These are phyloP conservation scores for Basidiobolus meristosporus DNA, from an alignment of 371 early-diverging fungal species.

Conservation along the genomic window DNA sequence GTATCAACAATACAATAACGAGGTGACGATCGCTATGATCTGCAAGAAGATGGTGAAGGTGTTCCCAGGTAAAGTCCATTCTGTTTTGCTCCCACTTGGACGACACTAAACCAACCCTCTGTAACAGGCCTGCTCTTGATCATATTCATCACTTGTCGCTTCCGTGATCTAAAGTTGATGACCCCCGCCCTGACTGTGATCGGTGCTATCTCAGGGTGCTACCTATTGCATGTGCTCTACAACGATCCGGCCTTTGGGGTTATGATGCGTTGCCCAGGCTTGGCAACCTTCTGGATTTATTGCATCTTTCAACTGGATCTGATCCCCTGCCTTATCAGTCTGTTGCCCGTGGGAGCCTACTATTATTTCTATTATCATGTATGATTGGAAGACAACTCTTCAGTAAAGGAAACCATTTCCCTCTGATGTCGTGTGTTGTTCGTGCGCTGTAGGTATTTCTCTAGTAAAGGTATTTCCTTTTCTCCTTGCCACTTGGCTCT, in stretches of 20 bases:
- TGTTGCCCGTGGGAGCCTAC: no score
- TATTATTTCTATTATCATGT: no score
- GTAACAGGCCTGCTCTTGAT: not conserved
- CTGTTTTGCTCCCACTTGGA: not conserved
- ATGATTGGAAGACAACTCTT: no score
- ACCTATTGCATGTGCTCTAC: not conserved
- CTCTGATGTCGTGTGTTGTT: no score
- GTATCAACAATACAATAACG: not conserved
- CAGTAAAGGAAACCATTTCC: no score
- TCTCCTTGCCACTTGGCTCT: no score
- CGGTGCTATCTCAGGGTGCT: not conserved
- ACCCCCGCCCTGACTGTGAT: not conserved
- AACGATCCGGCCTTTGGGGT: not conserved
- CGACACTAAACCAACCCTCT: not conserved
- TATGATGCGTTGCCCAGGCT: not conserved
- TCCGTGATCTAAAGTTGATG: not conserved
- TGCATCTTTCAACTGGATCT: not conserved
- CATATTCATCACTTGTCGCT: not conserved
- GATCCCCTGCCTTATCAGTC: not conserved
- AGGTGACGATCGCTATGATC: not conserved
- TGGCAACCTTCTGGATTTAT: conserved; percentile 1
- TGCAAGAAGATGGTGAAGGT: not conserved
- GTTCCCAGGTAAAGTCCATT: not conserved
- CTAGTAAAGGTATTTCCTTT: no score
- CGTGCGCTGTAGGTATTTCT: no score